Evolutionary conservation across 495 filamentous ascomycete genomes (phyloP).

Genomic region (Baudoinia panamericana): DNA sequence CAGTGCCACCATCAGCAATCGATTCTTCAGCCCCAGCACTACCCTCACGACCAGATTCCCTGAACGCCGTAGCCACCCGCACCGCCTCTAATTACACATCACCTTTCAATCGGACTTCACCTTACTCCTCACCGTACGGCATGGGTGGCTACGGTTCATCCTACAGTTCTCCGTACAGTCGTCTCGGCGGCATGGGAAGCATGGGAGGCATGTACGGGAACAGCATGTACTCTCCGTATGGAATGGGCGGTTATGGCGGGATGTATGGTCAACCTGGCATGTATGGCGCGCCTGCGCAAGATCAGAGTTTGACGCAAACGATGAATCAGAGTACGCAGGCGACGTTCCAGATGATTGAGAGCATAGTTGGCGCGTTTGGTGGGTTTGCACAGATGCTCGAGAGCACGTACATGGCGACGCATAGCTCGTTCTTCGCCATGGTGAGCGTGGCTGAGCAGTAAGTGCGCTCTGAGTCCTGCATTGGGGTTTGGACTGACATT

Average conservation of each 20-base stretch:
- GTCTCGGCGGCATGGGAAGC: constrained; percentile 41
- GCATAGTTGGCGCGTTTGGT: constrained; percentile 93
- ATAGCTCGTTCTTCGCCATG: constrained; percentile 98
- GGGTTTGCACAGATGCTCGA: constrained; percentile 99
- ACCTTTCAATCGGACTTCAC: constrained; percentile 17
- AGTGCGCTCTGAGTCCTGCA: no score
- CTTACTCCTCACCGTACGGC: constrained; percentile 19
- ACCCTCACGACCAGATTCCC: constrained; percentile 61
- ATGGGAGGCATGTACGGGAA: constrained; percentile 44
- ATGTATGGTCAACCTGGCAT: constrained; percentile 38
- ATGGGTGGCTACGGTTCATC: constrained; percentile 12
- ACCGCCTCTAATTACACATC: constrained; percentile 51
- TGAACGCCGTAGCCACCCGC: constrained; percentile 65
- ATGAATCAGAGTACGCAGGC: constrained; percentile 87
- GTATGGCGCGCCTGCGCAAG: constrained; percentile 59
- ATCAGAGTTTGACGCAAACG: constrained; percentile 80
- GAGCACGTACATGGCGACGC: constrained; percentile 99
- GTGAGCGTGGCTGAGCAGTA: constrained; percentile 94
- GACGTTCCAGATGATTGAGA: constrained; percentile 99
- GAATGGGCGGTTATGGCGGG: constrained; percentile 32
- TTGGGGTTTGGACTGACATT: no score
- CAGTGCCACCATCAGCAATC: constrained; percentile 31
- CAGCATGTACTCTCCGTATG: constrained; percentile 43
- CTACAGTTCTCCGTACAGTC: constrained; percentile 63
- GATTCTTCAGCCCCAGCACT: constrained; percentile 50